Base-by-base conservation (phyloP, 2,329 filamentous ascomycete genomes). In the Phialophora tarda region DNA sequence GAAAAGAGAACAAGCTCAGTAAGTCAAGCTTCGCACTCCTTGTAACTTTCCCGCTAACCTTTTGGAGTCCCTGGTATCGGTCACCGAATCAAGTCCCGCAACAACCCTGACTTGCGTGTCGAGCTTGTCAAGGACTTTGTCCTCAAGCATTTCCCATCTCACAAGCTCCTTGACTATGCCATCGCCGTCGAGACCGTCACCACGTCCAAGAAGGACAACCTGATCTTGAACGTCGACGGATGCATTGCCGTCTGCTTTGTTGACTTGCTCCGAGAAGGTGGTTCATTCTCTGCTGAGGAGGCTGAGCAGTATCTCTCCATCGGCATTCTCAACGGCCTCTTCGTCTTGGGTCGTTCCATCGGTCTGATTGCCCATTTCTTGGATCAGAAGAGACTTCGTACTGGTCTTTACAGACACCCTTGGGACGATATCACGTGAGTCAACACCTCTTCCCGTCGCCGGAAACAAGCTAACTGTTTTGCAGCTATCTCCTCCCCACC, bases 71-170 rank as follows among this genome's bases (percentile, higher is more conserved):
- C 95, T 71, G 95, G 95, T 86, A 99, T 99, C 76, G 95, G 95
- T 75, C 95, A 99, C 88, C 92, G 93, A 82, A 92, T 99, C 86
- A 99, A 99, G 89, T 99, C 95, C 73, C 91, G 95, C 77, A 97
- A 98, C 88, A 99, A 99, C 89, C 95, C 95, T 71, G 95, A 99
- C 88, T 90, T 99, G 75, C 95, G 95, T 87, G 95, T 99, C 75
- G 94, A 98, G 85, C 91, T 99, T 66, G 95, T 99, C 78, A 99
- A 98, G 88, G 94, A 99, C 83, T 99, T 95, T 81, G 95, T 96
- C 78, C 87, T 93, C 83, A 91, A 93, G 86, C 92, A 95, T 85
- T 99, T 99, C 90, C 93, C 95, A 75, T 93, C 84, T 84, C 92
- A 91, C 87, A 98, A 98, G 88, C 89, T 98, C 78, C 92, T 99